A percentile compares a stretch with the other conserved stretches of the same genome.
phyloP scores from a whole-genome alignment of 83 land plant species.

The Picea abies region DNA sequence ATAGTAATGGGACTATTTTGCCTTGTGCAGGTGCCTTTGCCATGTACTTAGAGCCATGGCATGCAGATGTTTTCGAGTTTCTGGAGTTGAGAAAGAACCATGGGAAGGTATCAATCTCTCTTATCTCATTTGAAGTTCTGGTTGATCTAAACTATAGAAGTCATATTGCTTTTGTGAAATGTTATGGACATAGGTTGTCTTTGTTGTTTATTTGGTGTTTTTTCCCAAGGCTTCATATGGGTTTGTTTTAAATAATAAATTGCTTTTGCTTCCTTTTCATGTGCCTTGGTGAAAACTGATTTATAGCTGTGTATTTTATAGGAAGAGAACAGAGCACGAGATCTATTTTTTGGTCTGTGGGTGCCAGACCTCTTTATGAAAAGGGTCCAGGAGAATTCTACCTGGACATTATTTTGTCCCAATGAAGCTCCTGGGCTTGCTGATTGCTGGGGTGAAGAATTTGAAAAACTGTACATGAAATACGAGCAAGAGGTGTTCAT shows the following conservation, averaged over 20 bases:
- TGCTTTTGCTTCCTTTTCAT: not conserved
- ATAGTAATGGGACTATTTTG: not conserved
- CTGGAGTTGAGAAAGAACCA: slow-evolving; percentile 51
- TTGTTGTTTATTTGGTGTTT: too few species aligned
- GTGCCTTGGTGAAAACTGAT: not conserved
- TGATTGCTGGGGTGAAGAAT: slow-evolving; percentile 97
- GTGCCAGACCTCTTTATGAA: slow-evolving; percentile 96
- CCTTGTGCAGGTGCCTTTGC: slow-evolving; percentile 43
- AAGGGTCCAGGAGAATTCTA: slow-evolving; percentile 68
- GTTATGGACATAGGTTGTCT: not conserved
- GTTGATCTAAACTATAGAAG: not conserved
- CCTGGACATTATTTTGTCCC: slow-evolving; percentile 95
- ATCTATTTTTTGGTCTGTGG: slow-evolving; percentile 95
- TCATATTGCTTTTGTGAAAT: not conserved
- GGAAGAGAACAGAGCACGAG: slow-evolving; percentile 92
- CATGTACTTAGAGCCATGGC: slow-evolving; percentile 55
- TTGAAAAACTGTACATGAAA: slow-evolving; percentile 67
- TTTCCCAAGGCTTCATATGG: not conserved
- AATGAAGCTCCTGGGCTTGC: slow-evolving; percentile 94
- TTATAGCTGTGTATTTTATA: slow-evolving; percentile 14
- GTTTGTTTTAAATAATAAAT: not conserved
- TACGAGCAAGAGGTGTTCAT: slow-evolving; percentile 78
- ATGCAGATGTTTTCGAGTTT: slow-evolving; percentile 57
- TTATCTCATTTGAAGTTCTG: not conserved
- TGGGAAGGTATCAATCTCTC: slow-evolving; percentile 31